phyloP scores from a whole-genome alignment of 495 filamentous ascomycete species.

The Xylona heveae region DNA sequence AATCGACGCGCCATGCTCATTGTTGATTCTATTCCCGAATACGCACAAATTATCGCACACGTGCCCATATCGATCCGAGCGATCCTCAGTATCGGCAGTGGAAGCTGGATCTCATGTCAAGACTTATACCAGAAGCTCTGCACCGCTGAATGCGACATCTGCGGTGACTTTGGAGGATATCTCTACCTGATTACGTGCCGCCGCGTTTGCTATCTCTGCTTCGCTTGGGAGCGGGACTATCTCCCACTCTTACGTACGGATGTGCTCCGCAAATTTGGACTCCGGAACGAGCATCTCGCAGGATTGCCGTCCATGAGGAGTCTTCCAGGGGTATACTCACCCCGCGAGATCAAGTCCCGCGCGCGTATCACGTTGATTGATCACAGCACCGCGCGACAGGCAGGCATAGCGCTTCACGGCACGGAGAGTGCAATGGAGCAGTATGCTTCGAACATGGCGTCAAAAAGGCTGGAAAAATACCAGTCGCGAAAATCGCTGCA shows the following conservation, averaged over 20 bases:
- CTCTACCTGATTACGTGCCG: slow-evolving; percentile 18
- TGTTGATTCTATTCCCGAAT: slow-evolving; percentile 9
- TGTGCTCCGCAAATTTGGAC: slow-evolving; percentile 9
- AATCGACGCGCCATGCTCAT: slow-evolving; percentile 9
- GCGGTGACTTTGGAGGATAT: slow-evolving; percentile 16
- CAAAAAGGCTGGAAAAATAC: slow-evolving; percentile 1
- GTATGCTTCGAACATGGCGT: slow-evolving; percentile 4
- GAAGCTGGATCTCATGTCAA: slow-evolving; percentile 11
- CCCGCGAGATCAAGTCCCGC: slow-evolving; percentile 3
- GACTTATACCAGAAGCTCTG: slow-evolving; percentile 13
- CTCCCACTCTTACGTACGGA: slow-evolving; percentile 10
- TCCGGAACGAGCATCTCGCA: slow-evolving; percentile 5
- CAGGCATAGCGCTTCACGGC: slow-evolving; percentile 10
- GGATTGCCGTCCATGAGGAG: slow-evolving; percentile 9
- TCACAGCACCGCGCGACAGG: slow-evolving; percentile 7
- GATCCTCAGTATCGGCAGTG: slow-evolving; percentile 13
- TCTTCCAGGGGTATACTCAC: slow-evolving; percentile 12
- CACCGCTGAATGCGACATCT: slow-evolving; percentile 15
- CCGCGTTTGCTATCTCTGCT: slow-evolving; percentile 19
- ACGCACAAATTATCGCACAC: slow-evolving; percentile 7
- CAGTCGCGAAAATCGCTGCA: slow-evolving; percentile 1
- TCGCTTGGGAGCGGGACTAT: slow-evolving; percentile 9
- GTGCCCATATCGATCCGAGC: slow-evolving; percentile 14
- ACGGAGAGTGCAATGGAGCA: slow-evolving; percentile 7
- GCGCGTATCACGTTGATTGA: slow-evolving; percentile 7